These are phyloP conservation scores for Metschnikowia chrysomelidarum DNA, from an alignment of 805 yeast species.

Conservation along the genomic window DNA sequence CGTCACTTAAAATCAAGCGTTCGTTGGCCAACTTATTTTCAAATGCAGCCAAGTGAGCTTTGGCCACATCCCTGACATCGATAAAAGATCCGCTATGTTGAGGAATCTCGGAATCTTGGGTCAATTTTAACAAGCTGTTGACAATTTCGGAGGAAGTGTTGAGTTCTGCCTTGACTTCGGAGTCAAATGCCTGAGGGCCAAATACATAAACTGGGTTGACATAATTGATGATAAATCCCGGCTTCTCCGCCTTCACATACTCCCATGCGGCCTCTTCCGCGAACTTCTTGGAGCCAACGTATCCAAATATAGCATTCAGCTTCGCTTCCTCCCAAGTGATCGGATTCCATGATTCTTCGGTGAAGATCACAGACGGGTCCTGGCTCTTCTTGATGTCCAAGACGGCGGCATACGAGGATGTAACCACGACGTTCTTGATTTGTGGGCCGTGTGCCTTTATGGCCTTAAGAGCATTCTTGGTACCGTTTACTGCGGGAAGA, in stretches of 20 bases:
- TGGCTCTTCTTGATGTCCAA: conserved; percentile 20
- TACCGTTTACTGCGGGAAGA: conserved; percentile 47
- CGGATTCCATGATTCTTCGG: conserved; percentile 50
- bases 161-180: conserved; percentile 30
- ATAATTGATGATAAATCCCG: conserved; percentile 37
- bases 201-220: conserved; percentile 25
- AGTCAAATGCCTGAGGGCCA: conserved; percentile 27
- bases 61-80: conserved; percentile 26
- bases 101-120: conserved; percentile 21
- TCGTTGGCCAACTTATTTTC: conserved; percentile 20
- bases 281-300: conserved; percentile 34
- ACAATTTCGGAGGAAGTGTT: conserved; percentile 41
- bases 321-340: conserved; percentile 45
- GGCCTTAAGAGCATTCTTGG: conserved; percentile 13
- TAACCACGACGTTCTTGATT: conserved; percentile 9
- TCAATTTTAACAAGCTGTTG: conserved; percentile 35
- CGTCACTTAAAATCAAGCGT: conserved; percentile 29
- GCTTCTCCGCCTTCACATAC: conserved; percentile 27
- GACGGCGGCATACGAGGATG: conserved; percentile 13
- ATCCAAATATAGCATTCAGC: conserved; percentile 27
- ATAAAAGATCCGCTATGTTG: conserved; percentile 19
- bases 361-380: conserved; percentile 28
- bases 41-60: conserved; percentile 19
- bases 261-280: conserved; percentile 39
- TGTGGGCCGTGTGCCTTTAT: conserved; percentile 9